A percentile compares a stretch with the other conserved stretches of the same genome.
Conservation (phyloP, 495 filamentous ascomycete species). For the Neurospora sp. region DNA sequence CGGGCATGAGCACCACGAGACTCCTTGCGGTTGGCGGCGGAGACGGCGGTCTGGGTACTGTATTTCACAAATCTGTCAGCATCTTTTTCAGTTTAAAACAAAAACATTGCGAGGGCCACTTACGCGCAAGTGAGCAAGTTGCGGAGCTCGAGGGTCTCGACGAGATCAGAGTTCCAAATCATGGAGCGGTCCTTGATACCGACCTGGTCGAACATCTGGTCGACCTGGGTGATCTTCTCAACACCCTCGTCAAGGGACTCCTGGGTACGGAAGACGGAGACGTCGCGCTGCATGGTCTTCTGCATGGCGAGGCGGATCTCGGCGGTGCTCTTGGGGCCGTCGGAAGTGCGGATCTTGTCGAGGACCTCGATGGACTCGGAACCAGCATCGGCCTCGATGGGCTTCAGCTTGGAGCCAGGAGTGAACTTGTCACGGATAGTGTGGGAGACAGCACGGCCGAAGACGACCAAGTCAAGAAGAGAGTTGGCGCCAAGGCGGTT, state of each 20-base stretch:
- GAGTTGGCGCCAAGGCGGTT: slow-evolving; percentile 98
- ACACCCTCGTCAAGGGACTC: slow-evolving; percentile 81
- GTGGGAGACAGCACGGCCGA: slow-evolving; percentile 92
- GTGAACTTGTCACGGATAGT: slow-evolving; percentile 85
- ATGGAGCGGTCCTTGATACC: slow-evolving; percentile 96
- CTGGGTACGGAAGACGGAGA: slow-evolving; percentile 94
- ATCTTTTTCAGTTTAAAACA: too few species aligned
- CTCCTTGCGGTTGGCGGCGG: slow-evolving; percentile 85
- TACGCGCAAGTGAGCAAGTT: slow-evolving; percentile 94
- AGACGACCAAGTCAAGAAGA: slow-evolving; percentile 91
- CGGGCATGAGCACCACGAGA: slow-evolving; percentile 89
- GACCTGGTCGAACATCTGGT: slow-evolving; percentile 67
- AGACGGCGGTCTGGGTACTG: slow-evolving; percentile 72
- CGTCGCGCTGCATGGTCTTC: slow-evolving; percentile 95
- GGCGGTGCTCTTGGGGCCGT: slow-evolving; percentile 74
- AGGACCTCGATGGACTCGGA: slow-evolving; percentile 77
- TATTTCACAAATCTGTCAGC: not conserved
- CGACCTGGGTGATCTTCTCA: slow-evolving; percentile 66
- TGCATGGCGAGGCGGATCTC: slow-evolving; percentile 91
- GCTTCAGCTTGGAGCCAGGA: slow-evolving; percentile 65
- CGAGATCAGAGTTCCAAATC: slow-evolving; percentile 98
- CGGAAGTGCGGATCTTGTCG: slow-evolving; percentile 72
- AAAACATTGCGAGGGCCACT: slow-evolving; percentile 23
- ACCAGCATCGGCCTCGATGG: slow-evolving; percentile 73
- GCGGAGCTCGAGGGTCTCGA: slow-evolving; percentile 88